Conservation (phyloP, 345 rosid species). For the Acer campestre region DNA sequence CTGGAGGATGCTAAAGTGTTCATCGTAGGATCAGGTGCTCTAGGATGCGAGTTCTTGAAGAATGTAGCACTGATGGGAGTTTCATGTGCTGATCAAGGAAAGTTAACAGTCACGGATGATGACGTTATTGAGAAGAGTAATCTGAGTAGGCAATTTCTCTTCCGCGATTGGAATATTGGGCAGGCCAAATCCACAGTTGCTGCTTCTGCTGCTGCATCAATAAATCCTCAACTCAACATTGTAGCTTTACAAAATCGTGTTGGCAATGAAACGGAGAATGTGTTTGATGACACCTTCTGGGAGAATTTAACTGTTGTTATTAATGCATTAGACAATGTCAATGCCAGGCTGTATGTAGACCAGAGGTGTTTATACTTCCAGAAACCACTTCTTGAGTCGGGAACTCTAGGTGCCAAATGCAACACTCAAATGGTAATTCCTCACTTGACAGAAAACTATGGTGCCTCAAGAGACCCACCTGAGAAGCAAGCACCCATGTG, state of each 20-base stretch:
- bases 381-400: conserved; percentile 99
- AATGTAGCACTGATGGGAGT: conserved; percentile 97
- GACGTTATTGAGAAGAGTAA: conserved; percentile 99
- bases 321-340: conserved; percentile 95
- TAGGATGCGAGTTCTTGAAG: conserved; percentile 97
- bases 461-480: conserved; percentile 99
- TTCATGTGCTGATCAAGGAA: conserved; percentile 79
- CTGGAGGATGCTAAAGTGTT: conserved; percentile 85
- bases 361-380: conserved; percentile 97
- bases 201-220: conserved; percentile 82
- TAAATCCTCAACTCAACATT: conserved; percentile 73
- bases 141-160: conserved; percentile 96
- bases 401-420: conserved; percentile 97
- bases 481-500: conserved; percentile 99
- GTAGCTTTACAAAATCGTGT: conserved; percentile 97
- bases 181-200: conserved; percentile 99
- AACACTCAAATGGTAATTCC: conserved; percentile 99
- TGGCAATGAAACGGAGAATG: conserved; percentile 90
- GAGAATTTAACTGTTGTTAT: conserved; percentile 80
- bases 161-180: conserved; percentile 99
- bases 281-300: conserved; percentile 90
- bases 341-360: conserved; percentile 96
- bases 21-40: conserved; percentile 95
- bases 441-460: conserved; percentile 95
- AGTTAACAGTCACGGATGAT: conserved; percentile 94